Percentiles rank a stretch among this genome's conserved stretches.
phyloP scores from a whole-genome alignment of 108 stramenopile species.

The Licmophora abbreviata region DNA sequence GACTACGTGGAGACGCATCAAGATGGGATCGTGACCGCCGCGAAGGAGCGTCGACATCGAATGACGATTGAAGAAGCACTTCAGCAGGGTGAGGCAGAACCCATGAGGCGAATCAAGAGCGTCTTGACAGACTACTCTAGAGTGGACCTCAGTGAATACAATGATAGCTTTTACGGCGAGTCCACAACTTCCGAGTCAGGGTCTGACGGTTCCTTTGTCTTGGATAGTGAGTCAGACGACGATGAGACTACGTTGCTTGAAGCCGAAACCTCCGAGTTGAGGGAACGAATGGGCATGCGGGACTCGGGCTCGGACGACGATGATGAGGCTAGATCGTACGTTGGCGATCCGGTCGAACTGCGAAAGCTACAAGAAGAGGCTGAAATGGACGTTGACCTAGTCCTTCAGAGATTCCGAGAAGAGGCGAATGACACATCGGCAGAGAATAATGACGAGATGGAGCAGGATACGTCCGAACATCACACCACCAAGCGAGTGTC shows the following conservation, averaged over 20 bases:
- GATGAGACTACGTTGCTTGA: slow-evolving; percentile 46
- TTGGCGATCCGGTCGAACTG: slow-evolving; percentile 35
- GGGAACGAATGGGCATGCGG: slow-evolving; percentile 6
- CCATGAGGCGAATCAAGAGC: neutral
- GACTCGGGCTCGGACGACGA: neutral
- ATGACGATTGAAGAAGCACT: slow-evolving; percentile 65
- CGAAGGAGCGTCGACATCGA: neutral
- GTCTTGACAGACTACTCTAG: slow-evolving; percentile 5
- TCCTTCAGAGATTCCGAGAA: slow-evolving; percentile 28
- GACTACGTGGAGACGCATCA: slow-evolving; percentile 4
- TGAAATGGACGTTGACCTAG: slow-evolving; percentile 39
- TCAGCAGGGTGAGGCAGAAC: neutral
- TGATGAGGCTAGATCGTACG: slow-evolving; percentile 7
- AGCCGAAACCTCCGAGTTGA: slow-evolving; percentile 34
- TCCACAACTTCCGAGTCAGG: slow-evolving; percentile 38
- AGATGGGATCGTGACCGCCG: slow-evolving; percentile 2
- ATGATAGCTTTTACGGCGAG: slow-evolving; percentile 51
- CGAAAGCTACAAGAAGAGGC: slow-evolving; percentile 44
- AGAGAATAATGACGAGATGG: neutral
- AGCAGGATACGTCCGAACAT: neutral
- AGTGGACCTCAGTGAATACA: slow-evolving; percentile 1
- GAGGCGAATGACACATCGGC: slow-evolving; percentile 10
- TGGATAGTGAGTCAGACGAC: slow-evolving; percentile 15
- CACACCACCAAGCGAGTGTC: neutral
- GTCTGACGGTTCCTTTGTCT: slow-evolving; percentile 23